These are phyloP conservation scores for Magnaporthiopsis rhizophila DNA, from an alignment of 2,329 filamentous ascomycete genomes.

Conservation along the genomic window DNA sequence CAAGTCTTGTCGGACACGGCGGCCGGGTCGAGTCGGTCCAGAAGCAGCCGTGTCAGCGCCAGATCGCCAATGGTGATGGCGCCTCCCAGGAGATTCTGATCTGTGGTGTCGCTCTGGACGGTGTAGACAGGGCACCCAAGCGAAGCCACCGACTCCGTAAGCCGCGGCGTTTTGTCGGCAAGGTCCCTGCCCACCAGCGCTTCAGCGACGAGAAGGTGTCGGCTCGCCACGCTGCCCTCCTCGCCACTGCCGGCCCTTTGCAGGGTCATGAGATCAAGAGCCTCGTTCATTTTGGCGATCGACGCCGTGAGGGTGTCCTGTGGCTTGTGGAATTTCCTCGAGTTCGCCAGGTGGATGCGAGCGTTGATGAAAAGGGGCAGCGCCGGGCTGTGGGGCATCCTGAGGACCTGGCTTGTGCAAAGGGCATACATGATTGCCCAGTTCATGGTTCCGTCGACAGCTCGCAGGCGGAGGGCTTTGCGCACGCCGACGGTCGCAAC, in stretches of 20 bases:
- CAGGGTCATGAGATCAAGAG: neutral
- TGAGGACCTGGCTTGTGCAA: neutral
- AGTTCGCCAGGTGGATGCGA: neutral
- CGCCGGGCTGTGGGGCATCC: no score
- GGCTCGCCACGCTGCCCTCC: neutral
- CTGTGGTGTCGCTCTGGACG: neutral
- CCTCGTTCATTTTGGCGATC: neutral
- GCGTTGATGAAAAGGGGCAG: neutral
- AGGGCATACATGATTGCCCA: neutral
- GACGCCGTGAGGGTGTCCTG: neutral
- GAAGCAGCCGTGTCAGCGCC: neutral
- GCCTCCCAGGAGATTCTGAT: neutral
- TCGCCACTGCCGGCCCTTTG: no score
- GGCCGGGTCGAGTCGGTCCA: neutral
- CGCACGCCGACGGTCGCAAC: neutral
- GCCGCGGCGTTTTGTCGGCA: neutral
- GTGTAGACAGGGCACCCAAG: neutral
- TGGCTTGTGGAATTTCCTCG: neutral
- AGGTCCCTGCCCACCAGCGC: neutral
- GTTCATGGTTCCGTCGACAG: neutral
- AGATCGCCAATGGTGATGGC: neutral
- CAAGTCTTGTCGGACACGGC: neutral
- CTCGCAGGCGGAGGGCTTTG: neutral
- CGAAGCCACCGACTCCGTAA: neutral
- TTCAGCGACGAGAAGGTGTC: neutral